phyloP scores from a whole-genome alignment of 2,329 filamentous ascomycete species.

The Ophiostoma ips region DNA sequence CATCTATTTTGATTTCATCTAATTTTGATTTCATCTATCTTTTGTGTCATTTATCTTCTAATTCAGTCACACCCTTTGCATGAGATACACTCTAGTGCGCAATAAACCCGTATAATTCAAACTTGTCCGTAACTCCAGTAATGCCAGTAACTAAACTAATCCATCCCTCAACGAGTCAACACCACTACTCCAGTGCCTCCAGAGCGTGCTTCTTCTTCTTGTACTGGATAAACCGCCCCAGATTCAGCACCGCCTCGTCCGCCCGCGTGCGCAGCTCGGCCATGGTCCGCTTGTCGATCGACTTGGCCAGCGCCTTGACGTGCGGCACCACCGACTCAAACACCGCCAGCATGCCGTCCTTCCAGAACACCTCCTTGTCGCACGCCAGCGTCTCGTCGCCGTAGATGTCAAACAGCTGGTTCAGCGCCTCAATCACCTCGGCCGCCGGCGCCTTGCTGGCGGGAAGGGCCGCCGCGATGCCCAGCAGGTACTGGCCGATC shows the following conservation, averaged over 20 bases:
- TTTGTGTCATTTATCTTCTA: too few relatives aligned
- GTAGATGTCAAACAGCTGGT: constrained; percentile 56
- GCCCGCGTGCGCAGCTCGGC: constrained; percentile 43
- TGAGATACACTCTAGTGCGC: too few relatives aligned
- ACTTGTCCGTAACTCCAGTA: too few relatives aligned
- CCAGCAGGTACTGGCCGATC: constrained; percentile 49
- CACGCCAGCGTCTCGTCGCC: constrained; percentile 43
- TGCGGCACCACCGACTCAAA: constrained; percentile 41
- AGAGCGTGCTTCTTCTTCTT: constrained; percentile 45
- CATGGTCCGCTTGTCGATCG: constrained; percentile 44
- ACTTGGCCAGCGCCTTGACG: constrained; percentile 42
- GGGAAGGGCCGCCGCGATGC: constrained; percentile 34
- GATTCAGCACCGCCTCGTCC: constrained; percentile 47
- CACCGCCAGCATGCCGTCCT: constrained; percentile 43
- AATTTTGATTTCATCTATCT: too few relatives aligned
- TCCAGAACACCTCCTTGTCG: constrained; percentile 52
- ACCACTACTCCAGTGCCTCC: not conserved
- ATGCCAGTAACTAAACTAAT: too few relatives aligned
- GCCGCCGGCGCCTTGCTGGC: constrained; percentile 33
- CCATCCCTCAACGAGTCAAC: not conserved
- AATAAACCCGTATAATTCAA: too few relatives aligned
- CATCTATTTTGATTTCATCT: too few relatives aligned
- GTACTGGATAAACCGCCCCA: constrained; percentile 48
- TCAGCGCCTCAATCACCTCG: constrained; percentile 48
- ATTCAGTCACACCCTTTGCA: too few relatives aligned